phyloP scores from a whole-genome alignment of 2,329 filamentous ascomycete genomes.

The Botryotinia narcissicola region DNA sequence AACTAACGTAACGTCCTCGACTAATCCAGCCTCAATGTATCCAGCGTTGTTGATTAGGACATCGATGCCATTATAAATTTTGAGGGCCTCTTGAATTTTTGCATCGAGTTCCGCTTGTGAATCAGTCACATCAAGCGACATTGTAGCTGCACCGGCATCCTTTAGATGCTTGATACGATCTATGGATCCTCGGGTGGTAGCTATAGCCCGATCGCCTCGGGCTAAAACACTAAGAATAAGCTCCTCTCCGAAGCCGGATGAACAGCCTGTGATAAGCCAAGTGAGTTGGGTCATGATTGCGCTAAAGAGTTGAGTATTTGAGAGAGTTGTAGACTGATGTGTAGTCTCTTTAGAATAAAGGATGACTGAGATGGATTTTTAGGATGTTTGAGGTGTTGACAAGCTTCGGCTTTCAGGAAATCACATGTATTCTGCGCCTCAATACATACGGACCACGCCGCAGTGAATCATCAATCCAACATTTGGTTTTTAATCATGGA shows the following conservation, averaged over 20 bases:
- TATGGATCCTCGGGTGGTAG: conserved; percentile 19
- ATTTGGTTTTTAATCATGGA: background rate
- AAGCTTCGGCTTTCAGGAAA: background rate
- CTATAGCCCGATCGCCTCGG: conserved; percentile 27
- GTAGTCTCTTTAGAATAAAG: background rate
- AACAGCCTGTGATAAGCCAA: conserved; percentile 31
- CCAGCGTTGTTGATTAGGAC: conserved; percentile 41
- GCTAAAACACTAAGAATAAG: conserved; percentile 23
- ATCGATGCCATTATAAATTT: conserved; percentile 35
- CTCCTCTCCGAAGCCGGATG: conserved; percentile 27
- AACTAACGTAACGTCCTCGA: conserved; percentile 36
- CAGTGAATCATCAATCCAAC: background rate
- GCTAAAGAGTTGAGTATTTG: background rate
- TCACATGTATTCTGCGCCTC: background rate
- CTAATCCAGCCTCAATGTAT: conserved; percentile 30
- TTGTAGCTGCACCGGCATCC: conserved; percentile 43
- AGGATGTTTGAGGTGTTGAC: background rate
- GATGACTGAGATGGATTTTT: background rate
- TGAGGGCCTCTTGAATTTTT: conserved; percentile 39
- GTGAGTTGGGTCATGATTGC: background rate
- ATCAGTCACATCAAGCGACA: conserved; percentile 49
- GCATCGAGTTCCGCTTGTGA: conserved; percentile 40
- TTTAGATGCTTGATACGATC: conserved; percentile 44
- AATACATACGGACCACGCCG: background rate
- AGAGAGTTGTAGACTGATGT: background rate